Evolutionary conservation across 1,284 basidiomycete species (phyloP).

Genomic region (Apiotrichum brassicae): DNA sequence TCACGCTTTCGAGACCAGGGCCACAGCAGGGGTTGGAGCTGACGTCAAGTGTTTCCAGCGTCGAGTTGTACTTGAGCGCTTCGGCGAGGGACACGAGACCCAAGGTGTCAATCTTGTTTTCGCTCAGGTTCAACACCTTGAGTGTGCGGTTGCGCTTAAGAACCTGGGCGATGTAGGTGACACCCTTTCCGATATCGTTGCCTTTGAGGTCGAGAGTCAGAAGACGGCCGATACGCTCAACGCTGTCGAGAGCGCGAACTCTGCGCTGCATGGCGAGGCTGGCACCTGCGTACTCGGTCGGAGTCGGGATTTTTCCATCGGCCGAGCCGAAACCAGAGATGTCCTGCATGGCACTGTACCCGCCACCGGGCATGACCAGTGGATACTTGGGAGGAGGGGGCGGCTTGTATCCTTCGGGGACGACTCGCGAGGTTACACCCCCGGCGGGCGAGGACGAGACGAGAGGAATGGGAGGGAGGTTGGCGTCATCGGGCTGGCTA

Average conservation of each 20-base stretch:
- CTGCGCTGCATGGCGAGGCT: slow-evolving; percentile 52
- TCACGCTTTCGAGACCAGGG: slow-evolving; percentile 73
- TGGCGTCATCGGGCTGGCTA: slow-evolving; percentile 17
- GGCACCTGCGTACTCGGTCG: slow-evolving; percentile 26
- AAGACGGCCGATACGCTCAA: slow-evolving; percentile 76
- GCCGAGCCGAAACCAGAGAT: slow-evolving; percentile 5
- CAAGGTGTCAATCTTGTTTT: slow-evolving; percentile 82
- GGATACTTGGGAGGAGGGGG: slow-evolving; percentile 33
- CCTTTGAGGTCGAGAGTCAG: slow-evolving; percentile 83
- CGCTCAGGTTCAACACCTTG: slow-evolving; percentile 86
- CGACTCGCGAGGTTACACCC: slow-evolving; percentile 67
- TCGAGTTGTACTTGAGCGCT: slow-evolving; percentile 93
- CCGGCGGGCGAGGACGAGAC: slow-evolving; percentile 69
- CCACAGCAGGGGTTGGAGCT: slow-evolving; percentile 90
- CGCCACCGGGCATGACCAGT: slow-evolving; percentile 29
- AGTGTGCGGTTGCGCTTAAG: slow-evolving; percentile 92
- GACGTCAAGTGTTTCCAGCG: slow-evolving; percentile 87
- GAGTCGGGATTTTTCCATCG: neutral
- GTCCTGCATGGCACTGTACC: slow-evolving; percentile 32
- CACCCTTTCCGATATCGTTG: slow-evolving; percentile 82
- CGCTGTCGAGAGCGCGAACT: slow-evolving; percentile 71
- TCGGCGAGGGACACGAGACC: slow-evolving; percentile 80
- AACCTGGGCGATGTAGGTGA: slow-evolving; percentile 87
- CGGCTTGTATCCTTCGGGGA: slow-evolving; percentile 39
- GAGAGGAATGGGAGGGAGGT: slow-evolving; percentile 46